These are phyloP conservation scores for Saksenaea vasiformis DNA, from an alignment of 371 early-diverging fungal genomes.

Conservation along the genomic window DNA sequence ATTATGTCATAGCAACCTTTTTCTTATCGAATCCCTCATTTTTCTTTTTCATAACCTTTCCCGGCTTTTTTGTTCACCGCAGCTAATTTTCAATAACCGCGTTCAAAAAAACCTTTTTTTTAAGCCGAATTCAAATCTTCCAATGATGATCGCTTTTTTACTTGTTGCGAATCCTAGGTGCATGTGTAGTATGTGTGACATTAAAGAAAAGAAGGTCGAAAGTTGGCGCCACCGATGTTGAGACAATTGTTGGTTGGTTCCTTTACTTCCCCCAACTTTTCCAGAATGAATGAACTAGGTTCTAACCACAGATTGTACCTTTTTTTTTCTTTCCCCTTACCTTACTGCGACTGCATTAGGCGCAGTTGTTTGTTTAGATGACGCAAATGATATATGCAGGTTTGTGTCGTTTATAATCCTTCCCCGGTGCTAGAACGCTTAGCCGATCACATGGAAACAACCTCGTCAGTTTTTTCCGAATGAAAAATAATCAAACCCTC, in stretches of 20 bases:
- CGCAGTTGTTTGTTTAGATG: neutral
- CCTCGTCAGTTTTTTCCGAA: neutral
- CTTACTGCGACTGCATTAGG: neutral
- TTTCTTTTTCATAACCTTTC: too few species aligned
- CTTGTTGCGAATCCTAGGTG: neutral
- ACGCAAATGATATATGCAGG: neutral
- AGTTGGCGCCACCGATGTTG: conserved; percentile 3
- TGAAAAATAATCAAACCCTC: too few species aligned
- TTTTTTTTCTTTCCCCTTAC: neutral
- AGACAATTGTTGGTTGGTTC: neutral
- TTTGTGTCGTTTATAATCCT: neutral
- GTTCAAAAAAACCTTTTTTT: too few species aligned
- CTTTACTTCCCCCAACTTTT: neutral
- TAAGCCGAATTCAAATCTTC: too few species aligned
- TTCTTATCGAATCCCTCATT: too few species aligned
- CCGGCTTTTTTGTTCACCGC: too few species aligned
- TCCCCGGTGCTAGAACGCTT: neutral
- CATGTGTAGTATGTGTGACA: neutral
- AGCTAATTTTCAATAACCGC: too few species aligned
- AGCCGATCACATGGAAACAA: neutral
- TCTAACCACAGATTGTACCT: neutral
- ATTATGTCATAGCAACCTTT: neutral
- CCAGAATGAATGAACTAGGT: neutral
- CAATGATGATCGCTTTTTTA: too few species aligned
- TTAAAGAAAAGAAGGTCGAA: neutral